Conservation (phyloP, 495 filamentous ascomycete species). For the Tuber indicum region DNA sequence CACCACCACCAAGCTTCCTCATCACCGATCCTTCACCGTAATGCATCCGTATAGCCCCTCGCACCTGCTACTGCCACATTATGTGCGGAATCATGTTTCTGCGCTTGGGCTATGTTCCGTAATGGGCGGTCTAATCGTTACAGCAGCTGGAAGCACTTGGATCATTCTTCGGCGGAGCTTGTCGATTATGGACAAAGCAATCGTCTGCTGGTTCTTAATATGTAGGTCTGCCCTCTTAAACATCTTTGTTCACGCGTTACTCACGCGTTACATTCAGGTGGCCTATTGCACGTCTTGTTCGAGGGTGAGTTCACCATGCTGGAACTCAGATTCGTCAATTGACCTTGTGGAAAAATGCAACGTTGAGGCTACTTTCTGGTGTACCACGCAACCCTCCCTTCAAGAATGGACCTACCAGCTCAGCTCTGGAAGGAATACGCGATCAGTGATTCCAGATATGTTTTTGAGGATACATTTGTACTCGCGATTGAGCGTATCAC, state of each 20-base stretch:
- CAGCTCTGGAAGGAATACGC: constrained; percentile 40
- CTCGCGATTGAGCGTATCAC: constrained; percentile 80
- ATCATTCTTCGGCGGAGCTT: constrained; percentile 41
- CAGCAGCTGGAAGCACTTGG: constrained; percentile 48
- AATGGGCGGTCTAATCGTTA: constrained; percentile 20
- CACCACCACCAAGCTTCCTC: neutral
- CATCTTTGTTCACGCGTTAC: neutral
- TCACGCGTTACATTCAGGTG: constrained; percentile 18
- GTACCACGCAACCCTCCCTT: constrained; percentile 22
- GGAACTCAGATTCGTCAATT: neutral
- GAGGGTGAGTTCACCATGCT: constrained; percentile 17
- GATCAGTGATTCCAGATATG: constrained; percentile 39
- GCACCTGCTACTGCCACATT: constrained; percentile 25
- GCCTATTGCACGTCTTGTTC: constrained; percentile 37
- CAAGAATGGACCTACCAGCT: constrained; percentile 25
- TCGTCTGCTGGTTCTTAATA: constrained; percentile 33
- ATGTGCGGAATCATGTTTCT: constrained; percentile 21
- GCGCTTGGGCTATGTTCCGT: constrained; percentile 12
- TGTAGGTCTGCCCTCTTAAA: constrained; percentile 12
- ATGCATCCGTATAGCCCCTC: constrained; percentile 37
- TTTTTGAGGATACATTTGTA: constrained; percentile 72
- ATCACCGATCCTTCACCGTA: neutral
- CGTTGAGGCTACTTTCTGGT: constrained; percentile 33
- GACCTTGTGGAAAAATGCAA: neutral
- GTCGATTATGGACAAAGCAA: constrained; percentile 22